A percentile compares a stretch with the other conserved stretches of the same genome.
Evolutionary conservation across 2,329 filamentous ascomycete species (phyloP).

Genomic region (Fusarium sp.): DNA sequence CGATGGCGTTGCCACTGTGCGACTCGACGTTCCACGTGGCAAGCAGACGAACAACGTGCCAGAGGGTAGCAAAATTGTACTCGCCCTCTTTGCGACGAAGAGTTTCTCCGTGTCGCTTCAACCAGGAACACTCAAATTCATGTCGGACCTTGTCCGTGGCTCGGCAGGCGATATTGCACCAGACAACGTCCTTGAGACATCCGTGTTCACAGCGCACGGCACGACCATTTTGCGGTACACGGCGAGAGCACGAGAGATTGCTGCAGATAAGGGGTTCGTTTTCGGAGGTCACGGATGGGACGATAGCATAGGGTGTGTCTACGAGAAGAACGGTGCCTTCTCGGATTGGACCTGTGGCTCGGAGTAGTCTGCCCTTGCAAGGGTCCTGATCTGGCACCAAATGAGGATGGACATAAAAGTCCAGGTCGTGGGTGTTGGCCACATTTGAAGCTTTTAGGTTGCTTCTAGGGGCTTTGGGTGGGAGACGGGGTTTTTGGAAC

Average conservation of each 20-base stretch:
- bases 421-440: conserved; percentile 30
- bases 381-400: conserved; percentile 46
- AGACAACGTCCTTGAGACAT: conserved; percentile 48
- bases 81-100: conserved; percentile 42
- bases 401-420: conserved; percentile 46
- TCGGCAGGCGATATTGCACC: conserved; percentile 48
- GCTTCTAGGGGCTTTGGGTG: conserved; percentile 28
- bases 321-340: conserved; percentile 49
- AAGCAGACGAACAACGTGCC: conserved; percentile 51
- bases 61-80: conserved; percentile 51
- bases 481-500: conserved; percentile 31
- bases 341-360: conserved; percentile 41
- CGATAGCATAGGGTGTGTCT: conserved; percentile 50
- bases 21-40: conserved; percentile 46
- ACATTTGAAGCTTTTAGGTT: conserved; percentile 27
- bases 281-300: conserved; percentile 44
- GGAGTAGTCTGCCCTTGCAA: conserved; percentile 48
- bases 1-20: not conserved
- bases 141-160: conserved; percentile 43
- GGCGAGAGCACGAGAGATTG: conserved; percentile 47
- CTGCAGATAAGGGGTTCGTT: conserved; percentile 47
- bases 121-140: conserved; percentile 49
- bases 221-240: conserved; percentile 28
- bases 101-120: conserved; percentile 35
- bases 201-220: conserved; percentile 36